Conservation (phyloP, 2,329 filamentous ascomycete genomes). For the Trichoderma asperellum region DNA sequence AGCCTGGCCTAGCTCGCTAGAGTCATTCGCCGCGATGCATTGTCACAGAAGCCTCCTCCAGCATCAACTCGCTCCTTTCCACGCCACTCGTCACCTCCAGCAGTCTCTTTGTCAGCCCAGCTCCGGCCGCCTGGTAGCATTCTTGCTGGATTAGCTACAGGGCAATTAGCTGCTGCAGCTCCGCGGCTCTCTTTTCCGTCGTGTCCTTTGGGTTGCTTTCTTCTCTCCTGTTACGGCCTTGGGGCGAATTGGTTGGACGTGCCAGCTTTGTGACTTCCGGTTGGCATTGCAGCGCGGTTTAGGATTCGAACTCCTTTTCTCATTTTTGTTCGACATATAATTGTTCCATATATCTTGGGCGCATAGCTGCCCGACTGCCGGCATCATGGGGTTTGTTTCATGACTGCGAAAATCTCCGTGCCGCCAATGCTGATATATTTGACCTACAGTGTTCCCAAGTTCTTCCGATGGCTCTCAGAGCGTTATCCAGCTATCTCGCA, state of each 20-base stretch:
- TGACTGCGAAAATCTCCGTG: not conserved
- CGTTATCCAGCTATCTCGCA: conserved; percentile 98
- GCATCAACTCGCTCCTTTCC: conserved; percentile 8
- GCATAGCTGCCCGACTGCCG: not conserved
- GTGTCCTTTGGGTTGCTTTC: conserved; percentile 18
- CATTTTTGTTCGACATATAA: conserved; percentile 10
- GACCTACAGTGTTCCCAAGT: conserved; percentile 70
- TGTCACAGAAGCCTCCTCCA: conserved; percentile 12
- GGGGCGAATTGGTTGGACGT: conserved; percentile 3
- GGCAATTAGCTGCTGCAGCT: conserved; percentile 1
- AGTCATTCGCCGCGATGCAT: conserved; percentile 9
- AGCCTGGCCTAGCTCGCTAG: conserved; percentile 4
- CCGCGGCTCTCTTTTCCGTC: conserved; percentile 4
- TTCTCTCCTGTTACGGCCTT: not conserved
- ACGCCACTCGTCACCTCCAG: not conserved
- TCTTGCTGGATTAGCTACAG: conserved; percentile 6
- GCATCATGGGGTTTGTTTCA: conserved; percentile 40
- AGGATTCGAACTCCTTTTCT: not conserved
- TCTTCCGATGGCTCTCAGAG: conserved; percentile 99
- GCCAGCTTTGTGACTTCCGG: conserved; percentile 5
- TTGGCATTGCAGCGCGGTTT: not conserved
- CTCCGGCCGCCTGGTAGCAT: conserved; percentile 1
- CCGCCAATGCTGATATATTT: conserved; percentile 29
- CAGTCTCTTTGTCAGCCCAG: not conserved
- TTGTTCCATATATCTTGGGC: conserved; percentile 1